Percentiles rank a stretch among this genome's conserved stretches.
Conservation (phyloP, 768 basidiomycete genomes). For the Pholiota molesta region DNA sequence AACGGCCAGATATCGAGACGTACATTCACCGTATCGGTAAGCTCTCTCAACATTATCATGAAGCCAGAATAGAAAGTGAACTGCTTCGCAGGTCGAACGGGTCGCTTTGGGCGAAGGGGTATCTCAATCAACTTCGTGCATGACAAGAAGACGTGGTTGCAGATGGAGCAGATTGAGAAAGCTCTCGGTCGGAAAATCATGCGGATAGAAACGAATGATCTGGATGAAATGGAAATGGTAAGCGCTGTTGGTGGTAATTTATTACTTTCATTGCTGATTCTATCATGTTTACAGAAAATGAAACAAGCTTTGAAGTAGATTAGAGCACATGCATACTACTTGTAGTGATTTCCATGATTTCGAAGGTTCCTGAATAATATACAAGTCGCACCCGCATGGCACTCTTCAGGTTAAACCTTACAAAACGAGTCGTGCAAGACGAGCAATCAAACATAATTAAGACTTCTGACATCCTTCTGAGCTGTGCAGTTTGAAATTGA, state of each 20-base stretch:
- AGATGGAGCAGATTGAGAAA: conserved; percentile 90
- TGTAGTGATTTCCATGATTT: not conserved
- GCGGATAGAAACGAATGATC: conserved; percentile 84
- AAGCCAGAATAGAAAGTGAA: not conserved
- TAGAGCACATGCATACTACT: not conserved
- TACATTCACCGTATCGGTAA: conserved; percentile 97
- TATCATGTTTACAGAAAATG: conserved; percentile 59
- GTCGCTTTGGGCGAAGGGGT: conserved; percentile 96
- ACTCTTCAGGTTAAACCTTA: too few relatives aligned
- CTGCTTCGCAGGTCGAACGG: conserved; percentile 78
- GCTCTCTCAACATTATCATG: conserved; percentile 21
- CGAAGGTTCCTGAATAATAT: too few relatives aligned
- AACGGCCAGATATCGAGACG: conserved; percentile 88
- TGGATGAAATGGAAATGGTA: conserved; percentile 95
- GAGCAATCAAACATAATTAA: too few relatives aligned
- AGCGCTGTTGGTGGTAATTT: conserved; percentile 20
- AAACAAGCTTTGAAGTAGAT: conserved; percentile 74
- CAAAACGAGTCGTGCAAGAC: too few relatives aligned
- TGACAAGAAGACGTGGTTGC: conserved; percentile 81
- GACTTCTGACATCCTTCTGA: too few relatives aligned
- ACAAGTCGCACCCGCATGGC: too few relatives aligned
- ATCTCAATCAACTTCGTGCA: conserved; percentile 98
- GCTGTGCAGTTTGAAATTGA: not conserved
- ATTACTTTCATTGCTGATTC: not conserved
- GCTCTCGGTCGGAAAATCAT: conserved; percentile 77